Percentiles rank a stretch among this genome's conserved stretches.
These are phyloP conservation scores for Talaromyces atroroseus DNA, from an alignment of 2,329 filamentous ascomycete genomes.

Conservation along the genomic window DNA sequence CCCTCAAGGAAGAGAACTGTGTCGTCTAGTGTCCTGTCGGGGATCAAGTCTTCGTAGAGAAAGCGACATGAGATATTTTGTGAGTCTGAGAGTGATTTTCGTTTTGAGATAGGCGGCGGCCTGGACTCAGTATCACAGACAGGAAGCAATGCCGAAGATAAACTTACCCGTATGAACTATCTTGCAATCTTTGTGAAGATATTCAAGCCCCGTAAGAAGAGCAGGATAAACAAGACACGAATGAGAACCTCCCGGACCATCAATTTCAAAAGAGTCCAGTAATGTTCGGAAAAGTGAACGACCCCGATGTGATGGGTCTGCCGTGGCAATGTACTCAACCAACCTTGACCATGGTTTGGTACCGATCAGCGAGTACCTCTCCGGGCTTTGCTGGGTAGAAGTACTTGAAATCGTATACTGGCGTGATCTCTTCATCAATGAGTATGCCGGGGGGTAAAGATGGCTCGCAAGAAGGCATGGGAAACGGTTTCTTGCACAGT, in stretches of 20 bases:
- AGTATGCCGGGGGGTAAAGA: constrained; percentile 19
- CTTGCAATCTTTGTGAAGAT: constrained; percentile 42
- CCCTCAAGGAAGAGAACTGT: constrained; percentile 23
- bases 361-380: constrained; percentile 25
- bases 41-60: constrained; percentile 30
- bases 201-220: constrained; percentile 43
- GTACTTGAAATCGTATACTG: constrained; percentile 8
- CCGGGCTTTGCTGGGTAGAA: constrained; percentile 27
- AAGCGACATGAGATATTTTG: constrained; percentile 22
- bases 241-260: constrained; percentile 18
- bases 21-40: constrained; percentile 25
- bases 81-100: not conserved
- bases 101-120: not conserved
- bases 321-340: constrained; percentile 32
- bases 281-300: constrained; percentile 19
- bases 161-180: constrained; percentile 44
- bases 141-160: constrained; percentile 24
- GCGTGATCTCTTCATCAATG: constrained; percentile 11
- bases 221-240: constrained; percentile 34
- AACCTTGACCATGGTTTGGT: constrained; percentile 32
- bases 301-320: constrained; percentile 25
- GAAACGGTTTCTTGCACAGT: constrained; percentile 24
- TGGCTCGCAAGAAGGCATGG: constrained; percentile 21
- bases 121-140: not conserved
- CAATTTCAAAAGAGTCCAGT: constrained; percentile 8